A percentile compares a stretch with the other conserved stretches of the same genome.
phyloP scores from a whole-genome alignment of 257 asterid species.

The Ballota nigra region DNA sequence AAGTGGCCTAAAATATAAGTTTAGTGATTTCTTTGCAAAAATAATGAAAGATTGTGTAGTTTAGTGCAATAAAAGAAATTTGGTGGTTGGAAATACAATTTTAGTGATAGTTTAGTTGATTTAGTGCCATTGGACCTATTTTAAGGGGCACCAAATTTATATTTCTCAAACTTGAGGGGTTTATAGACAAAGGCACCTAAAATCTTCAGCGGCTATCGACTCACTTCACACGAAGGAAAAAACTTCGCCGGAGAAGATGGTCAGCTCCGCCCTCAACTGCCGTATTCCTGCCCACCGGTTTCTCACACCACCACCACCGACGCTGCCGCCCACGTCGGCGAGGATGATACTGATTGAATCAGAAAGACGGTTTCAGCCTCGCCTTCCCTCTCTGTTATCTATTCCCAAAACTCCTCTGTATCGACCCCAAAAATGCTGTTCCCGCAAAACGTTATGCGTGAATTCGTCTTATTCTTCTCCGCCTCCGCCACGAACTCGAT shows the following conservation, averaged over 20 bases:
- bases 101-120: too few relatives aligned
- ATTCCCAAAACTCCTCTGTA: conserved; percentile 18
- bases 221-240: neutral
- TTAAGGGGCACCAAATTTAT: neutral
- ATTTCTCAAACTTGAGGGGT: conserved; percentile 18
- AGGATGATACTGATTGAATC: neutral
- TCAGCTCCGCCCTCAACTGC: conserved; percentile 25
- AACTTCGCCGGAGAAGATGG: conserved; percentile 36
- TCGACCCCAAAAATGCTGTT: neutral
- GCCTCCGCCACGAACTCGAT: conserved; percentile 19
- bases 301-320: conserved; percentile 4
- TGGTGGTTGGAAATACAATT: too few relatives aligned
- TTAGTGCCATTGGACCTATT: neutral
- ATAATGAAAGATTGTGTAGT: too few relatives aligned
- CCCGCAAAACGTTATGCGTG: conserved; percentile 11
- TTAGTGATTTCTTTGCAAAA: too few relatives aligned
- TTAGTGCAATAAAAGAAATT: too few relatives aligned
- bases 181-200: neutral
- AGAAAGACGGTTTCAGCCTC: conserved; percentile 13
- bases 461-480: conserved; percentile 23
- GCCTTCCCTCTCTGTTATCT: conserved; percentile 3
- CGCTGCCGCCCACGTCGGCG: neutral
- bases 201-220: neutral
- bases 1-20: too few relatives aligned
- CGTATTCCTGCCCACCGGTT: conserved; percentile 22